These are phyloP conservation scores for Ophiostoma ulmi DNA, from an alignment of 2,329 filamentous ascomycete genomes.

Conservation along the genomic window DNA sequence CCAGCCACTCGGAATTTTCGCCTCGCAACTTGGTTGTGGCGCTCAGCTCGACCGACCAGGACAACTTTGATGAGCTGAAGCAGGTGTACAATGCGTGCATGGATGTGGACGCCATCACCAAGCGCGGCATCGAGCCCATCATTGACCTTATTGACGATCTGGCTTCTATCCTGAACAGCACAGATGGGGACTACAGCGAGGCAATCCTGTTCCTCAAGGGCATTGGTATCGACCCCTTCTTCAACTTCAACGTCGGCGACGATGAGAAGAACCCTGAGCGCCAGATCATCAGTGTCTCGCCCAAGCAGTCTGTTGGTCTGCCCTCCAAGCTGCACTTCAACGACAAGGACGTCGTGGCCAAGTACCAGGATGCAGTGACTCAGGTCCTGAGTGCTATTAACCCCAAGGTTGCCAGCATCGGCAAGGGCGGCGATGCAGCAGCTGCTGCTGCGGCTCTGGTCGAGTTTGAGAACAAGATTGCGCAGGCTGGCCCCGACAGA, in stretches of 20 bases:
- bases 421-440: conserved; percentile 29
- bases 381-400: conserved; percentile 36
- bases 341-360: conserved; percentile 47
- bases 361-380: conserved; percentile 46
- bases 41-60: conserved; percentile 46
- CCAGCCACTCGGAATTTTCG: conserved; percentile 42
- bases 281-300: conserved; percentile 37
- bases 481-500: conserved; percentile 21
- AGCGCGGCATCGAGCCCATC: conserved; percentile 53
- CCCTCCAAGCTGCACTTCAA: conserved; percentile 59
- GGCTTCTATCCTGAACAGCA: background rate
- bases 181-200: conserved; percentile 38
- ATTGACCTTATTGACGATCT: conserved; percentile 51
- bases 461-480: conserved; percentile 26
- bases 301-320: conserved; percentile 51
- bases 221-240: conserved; percentile 41
- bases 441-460: conserved; percentile 32
- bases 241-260: conserved; percentile 37
- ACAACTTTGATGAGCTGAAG: conserved; percentile 64
- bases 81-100: conserved; percentile 61
- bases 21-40: conserved; percentile 36
- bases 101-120: conserved; percentile 53
- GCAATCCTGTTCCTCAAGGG: conserved; percentile 44
- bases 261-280: conserved; percentile 41
- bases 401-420: conserved; percentile 29